Base-by-base conservation (phyloP, 805 yeast species). In the Kodamaea nitidulidarum region DNA sequence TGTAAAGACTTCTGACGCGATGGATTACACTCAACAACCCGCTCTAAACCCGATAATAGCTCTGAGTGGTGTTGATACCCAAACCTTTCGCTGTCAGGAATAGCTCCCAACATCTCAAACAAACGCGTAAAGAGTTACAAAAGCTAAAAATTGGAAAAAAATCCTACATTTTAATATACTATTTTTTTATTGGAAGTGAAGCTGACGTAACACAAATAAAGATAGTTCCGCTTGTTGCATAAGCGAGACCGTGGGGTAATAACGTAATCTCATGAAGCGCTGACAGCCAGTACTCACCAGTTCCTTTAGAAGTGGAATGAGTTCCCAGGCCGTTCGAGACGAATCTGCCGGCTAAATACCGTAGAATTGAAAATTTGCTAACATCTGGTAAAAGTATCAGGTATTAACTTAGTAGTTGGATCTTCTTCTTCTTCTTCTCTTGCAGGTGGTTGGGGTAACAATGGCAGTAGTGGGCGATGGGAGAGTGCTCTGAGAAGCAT, bases 351-450 rank as follows among this genome's bases (percentile, higher is more conserved):
- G 31, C 11, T 15, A 28, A 15, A 11, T 15, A 16, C 21, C 31
- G 10, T 12, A 12, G 32, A 30, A 30, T 12, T 30, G 32, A 30
- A 32, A 10, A 32, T 10, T 16, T 25, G 12, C 6, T 20, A 6
- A 20, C 8, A 20, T 20, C 22, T 6, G 22, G 22, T 8, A 8
- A 8, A 8, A 20, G 22, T 20, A 8, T n/a, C n/a, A n/a, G n/a
- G 24, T 21, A 21, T 21, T 7, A 16, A 16, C 17, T 37, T 49
- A 48, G 45, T 50, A 48, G 50, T 46, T 43, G 21, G 53, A 45
- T 58, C 65, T 60, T 56, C 61, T 61, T 55, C 58, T 57, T 49
- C 52, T 57, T 49, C 52, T 60, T 43, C 48, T 55, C 45, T 47
- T 49, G 46, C 64, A 58, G 35, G 61, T 59, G 36, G 51, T 47